Conservation (phyloP, 495 filamentous ascomycete species). For the Pseudoneurospora amorphoporcata region DNA sequence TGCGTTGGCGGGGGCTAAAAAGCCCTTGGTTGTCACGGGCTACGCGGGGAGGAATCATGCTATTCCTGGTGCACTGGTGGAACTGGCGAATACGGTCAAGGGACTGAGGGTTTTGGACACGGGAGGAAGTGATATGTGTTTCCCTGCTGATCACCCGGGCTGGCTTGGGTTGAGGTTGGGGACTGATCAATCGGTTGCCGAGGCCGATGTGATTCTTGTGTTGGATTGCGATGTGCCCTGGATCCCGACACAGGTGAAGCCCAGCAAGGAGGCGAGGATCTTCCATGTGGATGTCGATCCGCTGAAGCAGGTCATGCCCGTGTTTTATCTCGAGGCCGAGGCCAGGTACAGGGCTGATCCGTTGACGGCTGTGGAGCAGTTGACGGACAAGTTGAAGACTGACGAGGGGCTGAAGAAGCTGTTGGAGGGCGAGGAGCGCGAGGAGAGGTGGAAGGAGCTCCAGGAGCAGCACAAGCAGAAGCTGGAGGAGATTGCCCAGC, state of each 20-base stretch:
- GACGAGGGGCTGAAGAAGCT: conserved; percentile 36
- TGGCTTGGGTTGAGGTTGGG: conserved; percentile 72
- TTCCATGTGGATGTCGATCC: conserved; percentile 84
- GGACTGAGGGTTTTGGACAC: conserved; percentile 81
- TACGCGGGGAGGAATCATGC: conserved; percentile 69
- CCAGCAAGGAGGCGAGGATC: conserved; percentile 50
- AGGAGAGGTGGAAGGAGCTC: conserved; percentile 44
- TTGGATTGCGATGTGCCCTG: conserved; percentile 72
- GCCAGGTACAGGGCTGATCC: conserved; percentile 69
- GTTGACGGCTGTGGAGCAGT: conserved; percentile 59
- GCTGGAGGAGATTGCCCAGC: conserved; percentile 45
- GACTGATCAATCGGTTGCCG: conserved; percentile 59
- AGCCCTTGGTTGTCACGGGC: conserved; percentile 72
- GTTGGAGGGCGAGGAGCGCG: conserved; percentile 35
- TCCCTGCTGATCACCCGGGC: conserved; percentile 65
- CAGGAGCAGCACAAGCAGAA: conserved; percentile 49
- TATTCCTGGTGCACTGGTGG: conserved; percentile 62
- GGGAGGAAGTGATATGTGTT: conserved; percentile 91
- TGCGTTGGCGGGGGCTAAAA: conserved; percentile 60
- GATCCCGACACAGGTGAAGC: conserved; percentile 53
- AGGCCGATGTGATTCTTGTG: conserved; percentile 77
- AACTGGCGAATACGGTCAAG: conserved; percentile 64
- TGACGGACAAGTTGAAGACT: conserved; percentile 46
- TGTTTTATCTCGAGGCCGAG: conserved; percentile 67
- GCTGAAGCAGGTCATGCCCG: conserved; percentile 76